Evolutionary conservation across 805 yeast species (phyloP).

Genomic region (Starmera amethionina): DNA sequence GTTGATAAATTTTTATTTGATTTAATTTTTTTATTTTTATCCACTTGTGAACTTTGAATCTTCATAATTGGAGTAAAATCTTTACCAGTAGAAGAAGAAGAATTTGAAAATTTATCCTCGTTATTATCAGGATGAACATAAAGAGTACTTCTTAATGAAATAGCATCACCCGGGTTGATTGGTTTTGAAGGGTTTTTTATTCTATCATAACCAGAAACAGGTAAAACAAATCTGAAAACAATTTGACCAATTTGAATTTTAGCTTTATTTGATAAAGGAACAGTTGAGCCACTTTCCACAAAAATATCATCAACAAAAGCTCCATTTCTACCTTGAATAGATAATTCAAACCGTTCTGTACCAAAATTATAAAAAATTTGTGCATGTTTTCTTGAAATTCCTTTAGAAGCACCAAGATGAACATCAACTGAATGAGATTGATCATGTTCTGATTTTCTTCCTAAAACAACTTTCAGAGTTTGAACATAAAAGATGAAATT

Average conservation of each 20-base stretch:
- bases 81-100: slow-evolving; percentile 10
- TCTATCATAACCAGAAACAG: slow-evolving; percentile 38
- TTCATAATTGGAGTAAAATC: slow-evolving; percentile 13
- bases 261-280: slow-evolving; percentile 73
- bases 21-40: no score
- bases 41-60: neutral
- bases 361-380: slow-evolving; percentile 95
- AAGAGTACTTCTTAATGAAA: slow-evolving; percentile 42
- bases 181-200: slow-evolving; percentile 24
- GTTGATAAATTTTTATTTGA: no score
- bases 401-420: slow-evolving; percentile 85
- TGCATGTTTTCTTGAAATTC: slow-evolving; percentile 90
- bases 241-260: slow-evolving; percentile 91
- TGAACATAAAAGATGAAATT: slow-evolving; percentile 92
- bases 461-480: slow-evolving; percentile 86
- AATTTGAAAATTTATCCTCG: slow-evolving; percentile 4
- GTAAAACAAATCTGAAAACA: slow-evolving; percentile 78
- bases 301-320: slow-evolving; percentile 91
- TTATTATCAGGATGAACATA: slow-evolving; percentile 20
- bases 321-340: slow-evolving; percentile 90
- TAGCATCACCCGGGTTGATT: slow-evolving; percentile 54
- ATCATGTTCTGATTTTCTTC: slow-evolving; percentile 77
- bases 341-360: slow-evolving; percentile 85
- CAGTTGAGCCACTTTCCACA: slow-evolving; percentile 85
- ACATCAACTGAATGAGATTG: slow-evolving; percentile 74